phyloP scores from a whole-genome alignment of 306 rosid genomes.

The Rosa lucieae region DNA sequence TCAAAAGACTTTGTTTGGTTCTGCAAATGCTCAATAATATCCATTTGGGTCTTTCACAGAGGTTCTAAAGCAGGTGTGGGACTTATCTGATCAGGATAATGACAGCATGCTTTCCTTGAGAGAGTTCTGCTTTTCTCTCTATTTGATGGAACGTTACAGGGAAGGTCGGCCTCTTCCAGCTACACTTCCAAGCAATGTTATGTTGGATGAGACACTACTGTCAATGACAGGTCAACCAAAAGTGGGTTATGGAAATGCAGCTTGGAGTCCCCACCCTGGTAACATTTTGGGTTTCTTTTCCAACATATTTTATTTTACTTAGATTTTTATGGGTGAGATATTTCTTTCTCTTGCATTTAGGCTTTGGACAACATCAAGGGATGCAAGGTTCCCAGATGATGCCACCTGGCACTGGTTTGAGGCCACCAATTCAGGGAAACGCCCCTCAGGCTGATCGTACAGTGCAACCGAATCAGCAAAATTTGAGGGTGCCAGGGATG shows the following conservation, averaged over 20 bases:
- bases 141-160: conserved; percentile 90
- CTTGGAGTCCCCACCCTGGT: conserved; percentile 70
- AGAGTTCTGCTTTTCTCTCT: conserved; percentile 92
- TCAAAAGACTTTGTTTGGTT: conserved; percentile 23
- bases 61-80: conserved; percentile 95
- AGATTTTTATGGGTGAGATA: conserved; percentile 20
- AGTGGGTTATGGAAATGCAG: conserved; percentile 53
- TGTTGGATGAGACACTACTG: conserved; percentile 71
- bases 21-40: conserved; percentile 23
- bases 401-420: conserved; percentile 50
- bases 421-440: conserved; percentile 49
- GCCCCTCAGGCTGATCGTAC: conserved; percentile 39
- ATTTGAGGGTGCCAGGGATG: conserved; percentile 48
- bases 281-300: conserved; percentile 21
- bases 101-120: conserved; percentile 97
- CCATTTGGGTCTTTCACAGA: conserved; percentile 57
- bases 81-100: conserved; percentile 92
- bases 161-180: conserved; percentile 90
- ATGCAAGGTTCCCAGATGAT: conserved; percentile 51
- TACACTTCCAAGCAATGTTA: conserved; percentile 64
- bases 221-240: conserved; percentile 84
- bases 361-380: conserved; percentile 76
- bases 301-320: conserved; percentile 12
- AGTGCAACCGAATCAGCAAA: conserved; percentile 54
- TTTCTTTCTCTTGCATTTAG: conserved; percentile 36